A percentile compares a stretch with the other conserved stretches of the same genome.
Conservation (phyloP, 768 basidiomycete genomes). For the Lactifluus volemus region DNA sequence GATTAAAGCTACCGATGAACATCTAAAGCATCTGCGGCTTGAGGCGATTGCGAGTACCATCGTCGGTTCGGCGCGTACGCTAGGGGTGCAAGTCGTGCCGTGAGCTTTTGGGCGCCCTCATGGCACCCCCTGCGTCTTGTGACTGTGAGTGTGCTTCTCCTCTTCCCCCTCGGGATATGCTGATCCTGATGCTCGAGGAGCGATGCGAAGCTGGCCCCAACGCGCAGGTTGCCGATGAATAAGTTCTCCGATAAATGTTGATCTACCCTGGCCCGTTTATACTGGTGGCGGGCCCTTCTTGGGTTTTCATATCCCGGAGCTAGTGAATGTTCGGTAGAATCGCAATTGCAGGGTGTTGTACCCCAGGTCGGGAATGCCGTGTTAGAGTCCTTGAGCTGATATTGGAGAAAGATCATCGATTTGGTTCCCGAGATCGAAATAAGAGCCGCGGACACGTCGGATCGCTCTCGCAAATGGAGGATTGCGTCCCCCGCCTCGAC, state of each 20-base stretch:
- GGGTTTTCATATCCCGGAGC: constrained; percentile 18
- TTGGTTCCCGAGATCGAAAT: constrained; percentile 18
- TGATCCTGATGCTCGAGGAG: constrained; percentile 8
- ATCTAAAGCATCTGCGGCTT: constrained; percentile 76
- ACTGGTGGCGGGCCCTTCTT: constrained; percentile 15
- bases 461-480: constrained; percentile 1
- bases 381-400: constrained; percentile 16
- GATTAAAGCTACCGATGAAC: constrained; percentile 88
- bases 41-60: constrained; percentile 86
- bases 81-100: constrained; percentile 87
- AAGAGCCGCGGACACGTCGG: constrained; percentile 18
- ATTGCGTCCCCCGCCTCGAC: constrained; percentile 20
- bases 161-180: constrained; percentile 4
- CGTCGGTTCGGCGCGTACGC: constrained; percentile 78
- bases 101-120: constrained; percentile 33
- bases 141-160: constrained; percentile 8
- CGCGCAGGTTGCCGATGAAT: constrained; percentile 13
- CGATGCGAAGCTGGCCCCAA: neutral
- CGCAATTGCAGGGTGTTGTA: constrained; percentile 15
- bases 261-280: constrained; percentile 12
- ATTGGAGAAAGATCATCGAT: constrained; percentile 20
- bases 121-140: constrained; percentile 2
- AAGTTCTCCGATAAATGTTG: constrained; percentile 6
- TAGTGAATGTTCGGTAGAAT: constrained; percentile 20
- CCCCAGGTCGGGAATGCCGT: constrained; percentile 14